Evolutionary conservation across 2,329 filamentous ascomycete genomes (phyloP), one percentile per base, ranked within the genome.

Genomic region (Apiospora kogelbergensis): DNA sequence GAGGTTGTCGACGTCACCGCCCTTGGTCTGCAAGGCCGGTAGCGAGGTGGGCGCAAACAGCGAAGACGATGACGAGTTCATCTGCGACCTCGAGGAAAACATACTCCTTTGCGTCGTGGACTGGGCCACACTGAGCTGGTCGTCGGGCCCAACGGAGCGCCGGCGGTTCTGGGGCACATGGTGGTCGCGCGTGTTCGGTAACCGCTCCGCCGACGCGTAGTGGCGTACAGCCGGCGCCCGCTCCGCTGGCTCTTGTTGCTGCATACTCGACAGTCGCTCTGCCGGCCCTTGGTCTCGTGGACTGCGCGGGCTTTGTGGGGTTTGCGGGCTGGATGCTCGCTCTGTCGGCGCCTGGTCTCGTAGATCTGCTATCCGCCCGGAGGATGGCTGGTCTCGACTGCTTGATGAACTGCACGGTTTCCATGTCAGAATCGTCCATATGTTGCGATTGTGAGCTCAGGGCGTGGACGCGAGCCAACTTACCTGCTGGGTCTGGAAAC

Each of bases 1-100:
- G 7, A 81, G 76, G 13, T 75, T 75, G 26, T 81, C 77, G 10
- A 77, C 69, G 10, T 77, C 74, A 17, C 71, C 69, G 26, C 72
- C 73, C 11, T 74, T 74, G 33, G 71, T 76, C 68, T 78, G 77
- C 42, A 78, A 72, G 17, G 71, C 71, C 9, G 71, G 70, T 10
- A 78, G 68, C 10, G 68, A 42, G 40, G 67, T 70, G 10, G 41
- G 30, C 4, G 63, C 69, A 15, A 63, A 66, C 41, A 73, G 68
- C 2, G 76, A 78, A 7, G 77, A 78, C 15, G 72, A 70, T 20
- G 75, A 76, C 0, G 78, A 80, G 48, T 74, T 74, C 24, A 70
- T 72, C 13, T 71, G 70, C 5, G 77, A 78, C 41, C 72, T 73
- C 26, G 74, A 74, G 44, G 78, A 75, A 17, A 74, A 68, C 7